Base-by-base conservation (phyloP, 345 rosid species). In the Arabidopsis arenosa region DNA sequence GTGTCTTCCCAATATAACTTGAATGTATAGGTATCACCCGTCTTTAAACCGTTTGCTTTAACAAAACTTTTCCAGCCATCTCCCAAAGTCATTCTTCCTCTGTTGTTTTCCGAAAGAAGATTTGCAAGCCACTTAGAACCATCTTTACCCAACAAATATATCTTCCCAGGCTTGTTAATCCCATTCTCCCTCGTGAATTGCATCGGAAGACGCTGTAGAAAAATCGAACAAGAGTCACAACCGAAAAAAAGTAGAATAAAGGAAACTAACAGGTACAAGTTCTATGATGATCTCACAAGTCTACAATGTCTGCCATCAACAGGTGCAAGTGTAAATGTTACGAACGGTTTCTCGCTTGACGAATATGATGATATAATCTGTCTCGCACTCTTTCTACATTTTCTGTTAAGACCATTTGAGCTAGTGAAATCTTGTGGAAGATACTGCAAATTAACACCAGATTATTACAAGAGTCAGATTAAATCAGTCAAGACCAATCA, bases 91-190 rank as follows among this genome's bases (percentile, higher is more conserved):
- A 75, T 75, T 75, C 73, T 56, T 47, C 66, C 72, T 65, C 74
- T 49, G 15, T 17, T 67, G 45, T 37, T 68, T 75, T 75, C 74
- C 23, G 39, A 9, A 48, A 76, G 80, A 75, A 67, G 74, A 44
- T 69, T 69, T 17, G 64, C 75, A 47, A 68, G 56, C 80, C 80
- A 76, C 80, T 76, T 76, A 7, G 70, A 61, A 58, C 80, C 75
- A 53, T 62, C 75, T 51, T 69, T 76, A 7, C 75, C 75, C 28
- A 76, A n/a, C 45, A 76, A 15, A 44, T 52, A 47, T 69, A 76
- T 69, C 41, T 76, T 61, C 23, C 80, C 75, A 32, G 80, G 79
- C 55, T 59, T 75, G 17, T 49, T 49, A 11, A 75, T 67, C 0
- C 79, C 79, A 41, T 75, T 75, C 17, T 75, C 79, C 68, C 68